Base-by-base conservation (phyloP, 208 protist genomes). In the Naegleria lovaniensis region DNA sequence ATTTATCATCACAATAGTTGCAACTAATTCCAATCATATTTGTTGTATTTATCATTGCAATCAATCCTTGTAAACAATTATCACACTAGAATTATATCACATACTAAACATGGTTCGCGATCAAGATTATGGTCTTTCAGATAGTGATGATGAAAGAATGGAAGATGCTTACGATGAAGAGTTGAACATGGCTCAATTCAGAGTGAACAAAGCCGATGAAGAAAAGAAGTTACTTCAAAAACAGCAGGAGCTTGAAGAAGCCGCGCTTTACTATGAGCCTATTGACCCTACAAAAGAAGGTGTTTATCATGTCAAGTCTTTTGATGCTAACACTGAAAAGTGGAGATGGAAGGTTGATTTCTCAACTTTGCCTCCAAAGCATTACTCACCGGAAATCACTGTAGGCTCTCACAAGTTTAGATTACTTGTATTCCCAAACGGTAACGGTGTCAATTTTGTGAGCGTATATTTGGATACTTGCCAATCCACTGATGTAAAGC, bases 241-340 rank as follows among this genome's bases (percentile, higher is more conserved):
- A 39, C 33, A 84, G 39, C 33, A 84, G 29, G 75, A 83, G 33
- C 9, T 40, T 5, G 75, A 83, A 36, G 75, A 83, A 83, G 75
- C 75, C 0, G 33, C n/a, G 5, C 22, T 38, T 38, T 83, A 52
- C 15, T 41, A 52, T 33, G 83, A 51, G 7, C 33, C 39, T 38
- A 40, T 84, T 33, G 76, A 84, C 33, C 22, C 11, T 16, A 38
- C 76, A 33, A 84, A 84, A 36, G 76, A 84, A 84, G 76, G 76
- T 40, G 76, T 84, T 36, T 87, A 87, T 87, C 19, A 40, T 51
- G 83, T 87, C 15, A 41, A 51, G 15, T 33, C 36, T 16, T 51
- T 87, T 40, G 83, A 87, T 51, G 83, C 15, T 5, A 87, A 87
- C 29, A 87, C 83, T 29, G 83, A 41, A 25, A 87, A 87, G 43